Evolutionary conservation across 1,284 basidiomycete genomes (phyloP).

Genomic region (Naganishia cerealis): DNA sequence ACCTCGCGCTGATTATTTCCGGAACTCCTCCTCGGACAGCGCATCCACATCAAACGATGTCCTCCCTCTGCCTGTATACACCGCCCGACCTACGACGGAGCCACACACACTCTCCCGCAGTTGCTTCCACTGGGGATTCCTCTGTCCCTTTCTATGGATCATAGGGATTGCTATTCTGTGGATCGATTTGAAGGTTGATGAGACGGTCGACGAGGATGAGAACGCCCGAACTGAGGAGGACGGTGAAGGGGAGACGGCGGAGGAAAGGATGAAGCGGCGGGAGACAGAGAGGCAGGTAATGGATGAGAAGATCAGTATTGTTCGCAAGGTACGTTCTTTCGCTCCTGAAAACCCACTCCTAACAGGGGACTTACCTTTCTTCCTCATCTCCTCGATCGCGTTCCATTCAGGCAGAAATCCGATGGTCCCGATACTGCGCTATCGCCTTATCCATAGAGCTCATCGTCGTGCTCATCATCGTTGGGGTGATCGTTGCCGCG

Average conservation of each 20-base stretch:
- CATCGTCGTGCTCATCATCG: constrained; percentile 34
- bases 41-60: neutral
- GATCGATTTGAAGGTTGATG: constrained; percentile 14
- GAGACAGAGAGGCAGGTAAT: constrained; percentile 45
- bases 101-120: constrained; percentile 46
- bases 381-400: neutral
- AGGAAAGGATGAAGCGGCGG: constrained; percentile 43
- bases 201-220: neutral
- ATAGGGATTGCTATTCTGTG: constrained; percentile 47
- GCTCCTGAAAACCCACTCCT: neutral
- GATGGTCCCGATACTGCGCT: constrained; percentile 47
- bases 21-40: neutral
- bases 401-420: constrained; percentile 44
- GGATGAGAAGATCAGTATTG: constrained; percentile 47
- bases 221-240: constrained; percentile 31
- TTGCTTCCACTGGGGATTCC: constrained; percentile 49
- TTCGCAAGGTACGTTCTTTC: constrained; percentile 41
- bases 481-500: constrained; percentile 29
- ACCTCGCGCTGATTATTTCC: neutral
- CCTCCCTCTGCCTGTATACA: constrained; percentile 41
- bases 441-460: constrained; percentile 36
- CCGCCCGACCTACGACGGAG: constrained; percentile 41
- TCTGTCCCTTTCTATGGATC: constrained; percentile 48
- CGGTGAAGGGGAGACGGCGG: constrained; percentile 38
- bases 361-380: neutral